Evolutionary conservation across 495 filamentous ascomycete genomes (phyloP), one percentile per base, ranked within the genome.

Genomic region (Platismatia glauca): DNA sequence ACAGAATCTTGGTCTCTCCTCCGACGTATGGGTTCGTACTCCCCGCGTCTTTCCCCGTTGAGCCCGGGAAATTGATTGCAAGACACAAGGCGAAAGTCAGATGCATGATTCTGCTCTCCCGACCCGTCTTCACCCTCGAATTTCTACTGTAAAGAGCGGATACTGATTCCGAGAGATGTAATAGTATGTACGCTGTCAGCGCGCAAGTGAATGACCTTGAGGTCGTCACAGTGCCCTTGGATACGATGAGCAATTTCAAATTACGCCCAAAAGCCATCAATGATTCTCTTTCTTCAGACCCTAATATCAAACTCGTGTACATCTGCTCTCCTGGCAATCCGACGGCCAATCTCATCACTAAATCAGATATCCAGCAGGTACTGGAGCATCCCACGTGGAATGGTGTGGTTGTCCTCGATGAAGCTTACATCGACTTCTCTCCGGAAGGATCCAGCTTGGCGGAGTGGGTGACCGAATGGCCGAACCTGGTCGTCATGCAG

Each of bases 401-500:
- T 74, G 95, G 94, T 16, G 80, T 98, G 11, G 86, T 97, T 7
- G 83, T 96, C 22, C 77, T 98, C 46, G 95, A 98, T 73, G 94
- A 98, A 76, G 94, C 94, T 37, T 98, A 98, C 74, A 85, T 98
- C 64, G 94, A 98, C 73, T 98, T 97, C 67, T 86, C 95, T 22
- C 83, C 87, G 0, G 83, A 88, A 46, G 86, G 84, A 27, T 82
- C 87, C 38, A 89, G 85, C 71, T 80, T 97, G 22, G 94, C 94
- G n/a, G 89, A 95, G 71, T 95, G 89, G 89, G 93, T 94, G 12
- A 79, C 78, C 20, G 91, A 95, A 69, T 95, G 86, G 84, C 91
- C 93, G n/a, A 98, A 97, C 71, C 79, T 98, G 15, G 91, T 96
- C 27, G 91, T 98, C 41, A 94, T 97, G 91, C 94, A 98, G 77